Evolutionary conservation across 176 grass and related monocot genomes (phyloP), one percentile per base, ranked within the genome.

Genomic region (Triticum timopheevii): DNA sequence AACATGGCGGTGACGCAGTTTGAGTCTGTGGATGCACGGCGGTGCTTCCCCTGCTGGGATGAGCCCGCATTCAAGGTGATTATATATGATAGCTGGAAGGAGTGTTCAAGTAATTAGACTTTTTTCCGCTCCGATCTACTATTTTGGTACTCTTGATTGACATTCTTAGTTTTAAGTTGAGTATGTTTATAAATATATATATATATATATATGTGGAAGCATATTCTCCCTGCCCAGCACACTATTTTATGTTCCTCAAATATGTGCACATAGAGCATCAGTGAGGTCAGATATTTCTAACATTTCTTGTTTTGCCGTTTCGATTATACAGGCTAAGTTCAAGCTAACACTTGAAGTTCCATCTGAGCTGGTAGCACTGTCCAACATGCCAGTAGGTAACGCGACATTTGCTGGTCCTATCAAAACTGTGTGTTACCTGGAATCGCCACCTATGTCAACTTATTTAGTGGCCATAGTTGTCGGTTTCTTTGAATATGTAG

Each of bases 1-100:
- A 91, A 98, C n/a, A 93, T 98, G 95, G 93, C 91, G 0, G 93
- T 95, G 8, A 98, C 95, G 10, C 95, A 98, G 68, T 98, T 95
- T 73, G 87, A 98, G 74, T 13, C 95, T 15, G 95, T 90, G 5
- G 93, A 98, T 93, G 93, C 93, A 11, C 84, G 95, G 5, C 89
- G 91, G 2, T 93, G 91, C 84, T 98, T 98, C 83, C 95, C 95
- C 44, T 92, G 93, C 78, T 98, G 93, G 95, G 95, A 95, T 63
- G 95, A 98, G 65, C 95, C 91, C 73, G 49, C 93, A n/a, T 95
- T 89, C 74, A 98, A 98, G 95, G 93, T 92, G 39, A 61, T 80
- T 90, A 35, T 20, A 59, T 20, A 59, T 65, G 24, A 22, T 64
- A 33, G 13, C 64, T n/a, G 7, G 30, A 76, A 19, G 25, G 54